Evolutionary conservation across 306 rosid genomes (phyloP), one percentile per base, ranked within the genome.

Genomic region (Ormosia semicastrata): DNA sequence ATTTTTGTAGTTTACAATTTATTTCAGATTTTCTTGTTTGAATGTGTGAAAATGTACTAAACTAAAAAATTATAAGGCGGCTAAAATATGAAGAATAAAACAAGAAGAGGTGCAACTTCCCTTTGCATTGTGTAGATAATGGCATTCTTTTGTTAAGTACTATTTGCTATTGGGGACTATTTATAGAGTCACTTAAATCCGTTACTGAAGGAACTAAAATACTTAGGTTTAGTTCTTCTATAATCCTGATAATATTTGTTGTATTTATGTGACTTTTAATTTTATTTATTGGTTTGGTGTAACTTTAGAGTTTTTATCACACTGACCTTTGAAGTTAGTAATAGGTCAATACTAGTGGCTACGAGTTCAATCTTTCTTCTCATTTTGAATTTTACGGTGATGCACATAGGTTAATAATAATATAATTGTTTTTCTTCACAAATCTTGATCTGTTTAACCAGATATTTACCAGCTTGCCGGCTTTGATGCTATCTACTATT

Each of bases 401-500:
- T 63, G n/a, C 39, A 39, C 33, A 71, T 32, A 17, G 47, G 54
- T 15, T 69, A 41, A 62, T 65, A 7, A 4, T 41, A 64, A 41
- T 58, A 36, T 1, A 32, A 6, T 34, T 34, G 41, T 40, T 63
- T 30, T 30, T n/a, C 71, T 67, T 58, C 2, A 14, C 1, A 41
- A 11, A 29, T 60, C 47, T 54, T 40, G 7, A 44, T 65, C 52
- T 60, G 7, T 64, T 53, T 24, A 18, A 56, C 58, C 7, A 2
- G 17, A 29, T 17, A 62, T 39, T 49, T 72, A 49, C 46, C 10
- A 29, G 53, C 46, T 80, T 41, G 64, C 65, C 76, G 73, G 54
- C 70, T 67, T 68, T 17, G 14, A 30, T 76, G 18, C 62, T 72
- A 62, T 74, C 4, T 58, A 18, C 73, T 54, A 58, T 85, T 63